Conservation (phyloP, 2,329 filamentous ascomycete genomes). For the Thielaviopsis populi region DNA sequence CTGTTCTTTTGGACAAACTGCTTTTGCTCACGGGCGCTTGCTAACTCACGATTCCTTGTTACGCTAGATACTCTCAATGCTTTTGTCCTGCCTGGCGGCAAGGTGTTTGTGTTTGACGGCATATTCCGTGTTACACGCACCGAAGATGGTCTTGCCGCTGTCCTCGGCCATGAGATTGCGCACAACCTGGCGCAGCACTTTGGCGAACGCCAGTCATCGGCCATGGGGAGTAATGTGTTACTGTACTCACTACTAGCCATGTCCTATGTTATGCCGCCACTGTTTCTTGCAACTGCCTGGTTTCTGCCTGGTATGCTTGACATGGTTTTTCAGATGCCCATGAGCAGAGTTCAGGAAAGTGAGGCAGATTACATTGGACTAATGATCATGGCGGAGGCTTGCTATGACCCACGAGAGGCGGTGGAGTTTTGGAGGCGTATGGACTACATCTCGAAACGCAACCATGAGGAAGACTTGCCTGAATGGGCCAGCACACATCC, state of each 20-base stretch:
- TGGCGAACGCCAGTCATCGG: slow-evolving; percentile 45
- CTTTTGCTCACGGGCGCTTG: slow-evolving; percentile 7
- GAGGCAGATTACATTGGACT: slow-evolving; percentile 71
- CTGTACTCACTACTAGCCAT: slow-evolving; percentile 36
- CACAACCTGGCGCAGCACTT: slow-evolving; percentile 57
- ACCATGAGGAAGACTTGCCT: slow-evolving; percentile 36
- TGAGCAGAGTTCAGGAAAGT: slow-evolving; percentile 54
- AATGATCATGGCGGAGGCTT: slow-evolving; percentile 70
- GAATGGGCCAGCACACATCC: slow-evolving; percentile 68
- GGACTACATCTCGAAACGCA: slow-evolving; percentile 33
- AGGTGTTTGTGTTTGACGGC: slow-evolving; percentile 66
- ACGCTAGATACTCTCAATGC: slow-evolving; percentile 47
- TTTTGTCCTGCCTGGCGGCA: slow-evolving; percentile 63
- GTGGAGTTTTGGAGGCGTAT: slow-evolving; percentile 53
- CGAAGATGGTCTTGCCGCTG: slow-evolving; percentile 57
- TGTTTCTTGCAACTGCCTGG: slow-evolving; percentile 29
- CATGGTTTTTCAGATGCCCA: slow-evolving; percentile 51
- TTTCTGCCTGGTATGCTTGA: slow-evolving; percentile 39
- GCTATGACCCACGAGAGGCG: slow-evolving; percentile 56
- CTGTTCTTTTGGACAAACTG: neutral
- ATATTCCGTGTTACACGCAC: slow-evolving; percentile 51
- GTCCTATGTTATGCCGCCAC: slow-evolving; percentile 29
- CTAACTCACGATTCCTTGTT: neutral
- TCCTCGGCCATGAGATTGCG: slow-evolving; percentile 67
- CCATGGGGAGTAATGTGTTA: slow-evolving; percentile 37